A percentile compares a stretch with the other conserved stretches of the same genome.
Evolutionary conservation across 129 eudicot genomes (phyloP).

Genomic region (Flaveria robusta): DNA sequence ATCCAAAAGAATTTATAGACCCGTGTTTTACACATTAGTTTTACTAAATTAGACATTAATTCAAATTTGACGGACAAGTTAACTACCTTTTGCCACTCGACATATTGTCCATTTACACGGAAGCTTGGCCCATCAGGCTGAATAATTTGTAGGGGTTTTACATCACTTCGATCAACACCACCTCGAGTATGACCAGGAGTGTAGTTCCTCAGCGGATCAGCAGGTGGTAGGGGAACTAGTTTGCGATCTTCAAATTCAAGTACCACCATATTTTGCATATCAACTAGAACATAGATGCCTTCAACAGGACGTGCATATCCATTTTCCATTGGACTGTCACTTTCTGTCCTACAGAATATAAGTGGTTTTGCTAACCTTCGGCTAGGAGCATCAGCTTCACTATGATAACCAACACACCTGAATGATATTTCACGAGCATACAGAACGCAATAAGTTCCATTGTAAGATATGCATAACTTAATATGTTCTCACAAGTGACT

Average conservation of each 20-base stretch:
- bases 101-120: slow-evolving; percentile 62
- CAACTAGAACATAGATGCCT: slow-evolving; percentile 81
- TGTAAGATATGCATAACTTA: not conserved
- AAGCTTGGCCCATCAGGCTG: slow-evolving; percentile 94
- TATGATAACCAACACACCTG: slow-evolving; percentile 91
- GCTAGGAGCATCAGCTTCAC: slow-evolving; percentile 86
- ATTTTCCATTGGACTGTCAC: slow-evolving; percentile 88
- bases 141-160: slow-evolving; percentile 62
- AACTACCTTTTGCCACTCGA: slow-evolving; percentile 92
- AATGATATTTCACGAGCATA: not conserved
- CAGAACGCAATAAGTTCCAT: slow-evolving; percentile 1
- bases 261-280: slow-evolving; percentile 87
- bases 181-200: slow-evolving; percentile 88
- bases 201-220: slow-evolving; percentile 89
- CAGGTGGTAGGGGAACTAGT: slow-evolving; percentile 89
- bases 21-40: not conserved
- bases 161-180: slow-evolving; percentile 89
- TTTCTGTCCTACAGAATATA: slow-evolving; percentile 89
- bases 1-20: not conserved
- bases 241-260: slow-evolving; percentile 87
- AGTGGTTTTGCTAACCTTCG: slow-evolving; percentile 85
- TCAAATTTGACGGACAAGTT: not conserved
- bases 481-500: not conserved
- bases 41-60: not conserved
- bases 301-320: slow-evolving; percentile 95